These are phyloP conservation scores for Hura crepitans DNA, from an alignment of 441 rosid species.

Conservation along the genomic window DNA sequence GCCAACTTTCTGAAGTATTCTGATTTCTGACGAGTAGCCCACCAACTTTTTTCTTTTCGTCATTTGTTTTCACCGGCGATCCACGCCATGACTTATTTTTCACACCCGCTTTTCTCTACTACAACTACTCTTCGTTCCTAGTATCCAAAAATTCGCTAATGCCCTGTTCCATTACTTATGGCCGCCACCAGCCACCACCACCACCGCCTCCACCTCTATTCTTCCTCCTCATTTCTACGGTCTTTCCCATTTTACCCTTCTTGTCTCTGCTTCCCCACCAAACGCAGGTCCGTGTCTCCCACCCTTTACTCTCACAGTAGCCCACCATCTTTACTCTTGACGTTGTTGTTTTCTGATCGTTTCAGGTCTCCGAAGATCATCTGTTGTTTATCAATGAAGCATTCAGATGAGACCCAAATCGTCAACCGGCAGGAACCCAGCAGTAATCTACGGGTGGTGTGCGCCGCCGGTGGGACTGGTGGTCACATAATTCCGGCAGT, in stretches of 20 bases:
- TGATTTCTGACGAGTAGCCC: no score
- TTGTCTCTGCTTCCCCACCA: conserved; percentile 11
- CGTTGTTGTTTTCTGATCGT: background rate
- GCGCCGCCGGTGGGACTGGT: conserved; percentile 79
- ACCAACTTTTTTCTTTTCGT: no score
- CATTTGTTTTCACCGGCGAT: no score
- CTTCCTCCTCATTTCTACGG: background rate
- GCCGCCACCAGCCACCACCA: conserved; percentile 21
- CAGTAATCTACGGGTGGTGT: conserved; percentile 41
- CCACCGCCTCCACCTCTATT: conserved; percentile 21
- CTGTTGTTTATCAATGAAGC: conserved; percentile 40
- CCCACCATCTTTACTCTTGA: background rate
- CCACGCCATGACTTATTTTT: no score
- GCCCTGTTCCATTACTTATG: conserved; percentile 32
- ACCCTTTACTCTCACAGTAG: background rate
- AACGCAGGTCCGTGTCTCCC: conserved; percentile 11
- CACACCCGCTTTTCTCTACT: no score
- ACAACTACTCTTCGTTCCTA: no score
- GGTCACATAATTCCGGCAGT: conserved; percentile 75
- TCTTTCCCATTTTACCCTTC: background rate
- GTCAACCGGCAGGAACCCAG: conserved; percentile 9
- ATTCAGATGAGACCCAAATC: conserved; percentile 19
- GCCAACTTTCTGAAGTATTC: no score
- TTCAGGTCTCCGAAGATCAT: conserved; percentile 22
- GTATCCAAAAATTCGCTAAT: background rate